Conservation (phyloP, 371 early-diverging fungal genomes). For the Rhizopus stolonifer region DNA sequence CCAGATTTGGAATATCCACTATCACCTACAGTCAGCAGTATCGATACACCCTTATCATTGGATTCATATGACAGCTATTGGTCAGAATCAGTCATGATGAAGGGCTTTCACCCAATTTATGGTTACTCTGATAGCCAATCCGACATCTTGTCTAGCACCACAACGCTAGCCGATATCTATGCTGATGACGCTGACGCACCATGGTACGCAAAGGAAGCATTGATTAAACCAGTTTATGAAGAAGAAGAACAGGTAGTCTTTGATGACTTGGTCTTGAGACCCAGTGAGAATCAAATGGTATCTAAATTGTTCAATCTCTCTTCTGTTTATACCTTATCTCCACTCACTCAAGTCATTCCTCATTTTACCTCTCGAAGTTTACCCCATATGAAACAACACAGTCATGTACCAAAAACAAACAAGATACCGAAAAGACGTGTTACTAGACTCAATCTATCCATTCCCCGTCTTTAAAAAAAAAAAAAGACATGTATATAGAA, state of each 20-base stretch:
- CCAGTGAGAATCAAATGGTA: slow-evolving; percentile 71
- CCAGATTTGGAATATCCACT: slow-evolving; percentile 15
- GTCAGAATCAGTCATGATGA: slow-evolving; percentile 12
- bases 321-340: slow-evolving; percentile 79
- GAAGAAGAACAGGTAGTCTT: neutral
- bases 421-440: slow-evolving; percentile 47
- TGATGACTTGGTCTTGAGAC: slow-evolving; percentile 34
- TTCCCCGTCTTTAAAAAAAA: slow-evolving; percentile 16
- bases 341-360: slow-evolving; percentile 71
- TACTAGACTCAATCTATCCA: slow-evolving; percentile 24
- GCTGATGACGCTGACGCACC: slow-evolving; percentile 37
- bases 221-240: neutral
- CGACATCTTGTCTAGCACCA: slow-evolving; percentile 13
- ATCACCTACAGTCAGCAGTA: slow-evolving; percentile 9
- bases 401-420: slow-evolving; percentile 19
- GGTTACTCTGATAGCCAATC: slow-evolving; percentile 8
- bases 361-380: slow-evolving; percentile 77
- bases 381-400: slow-evolving; percentile 34
- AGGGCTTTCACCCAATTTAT: slow-evolving; percentile 8
- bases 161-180: slow-evolving; percentile 19
- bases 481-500: neutral
- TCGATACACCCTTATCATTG: slow-evolving; percentile 11
- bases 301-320: slow-evolving; percentile 82
- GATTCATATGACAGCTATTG: slow-evolving; percentile 17
- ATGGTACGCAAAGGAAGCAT: slow-evolving; percentile 37